Evolutionary conservation across 345 rosid genomes (phyloP), one percentile per base, ranked within the genome.

Genomic region (Leavenworthia alabamica): DNA sequence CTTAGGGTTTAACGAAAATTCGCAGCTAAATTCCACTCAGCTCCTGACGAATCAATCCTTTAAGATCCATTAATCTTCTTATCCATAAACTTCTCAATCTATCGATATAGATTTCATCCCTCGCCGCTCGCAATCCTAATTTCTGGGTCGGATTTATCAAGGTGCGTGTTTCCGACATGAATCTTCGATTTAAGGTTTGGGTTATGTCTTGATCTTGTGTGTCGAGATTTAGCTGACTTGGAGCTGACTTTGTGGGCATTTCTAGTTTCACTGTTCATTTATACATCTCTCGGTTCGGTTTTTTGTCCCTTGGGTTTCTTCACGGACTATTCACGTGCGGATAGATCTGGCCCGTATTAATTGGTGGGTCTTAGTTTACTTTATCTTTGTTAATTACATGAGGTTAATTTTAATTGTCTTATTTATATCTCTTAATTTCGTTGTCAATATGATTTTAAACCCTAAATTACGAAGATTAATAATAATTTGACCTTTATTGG

Each of bases 1-100:
- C 60, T 75, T 81, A 86, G 90, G 94, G 90, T 75, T 82, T 81
- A 32, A 24, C 24, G 9, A 66, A 75, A 66, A 45, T 73, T 78
- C 90, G 80, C 85, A 73, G 78, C 80, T 81, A 60, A 80, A 79
- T 81, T 80, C 44, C 68, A 37, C 79, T 16, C 77, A 26, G 26
- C 49, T 11, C 46, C 20, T 33, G 27, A 27, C 65, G 75, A 80
- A 82, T 87, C 86, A 52, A 28, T 6, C 40, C 14, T 42, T 11
- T 5, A 10, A 2, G 32, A 35, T 32, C 3, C 8, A 14, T 10
- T 41, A 31, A 52, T 73, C 73, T 66, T 66, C 57, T 66, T 69
- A 40, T 24, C 70, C 56, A 29, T 4, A 17, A 61, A 23, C 56
- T 60, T 61, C 68, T 82, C 64, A 66, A 31, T 77, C 78, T 48